Conservation (phyloP, 108 stramenopile species). For the Pseudonitzschia delicatissima region DNA sequence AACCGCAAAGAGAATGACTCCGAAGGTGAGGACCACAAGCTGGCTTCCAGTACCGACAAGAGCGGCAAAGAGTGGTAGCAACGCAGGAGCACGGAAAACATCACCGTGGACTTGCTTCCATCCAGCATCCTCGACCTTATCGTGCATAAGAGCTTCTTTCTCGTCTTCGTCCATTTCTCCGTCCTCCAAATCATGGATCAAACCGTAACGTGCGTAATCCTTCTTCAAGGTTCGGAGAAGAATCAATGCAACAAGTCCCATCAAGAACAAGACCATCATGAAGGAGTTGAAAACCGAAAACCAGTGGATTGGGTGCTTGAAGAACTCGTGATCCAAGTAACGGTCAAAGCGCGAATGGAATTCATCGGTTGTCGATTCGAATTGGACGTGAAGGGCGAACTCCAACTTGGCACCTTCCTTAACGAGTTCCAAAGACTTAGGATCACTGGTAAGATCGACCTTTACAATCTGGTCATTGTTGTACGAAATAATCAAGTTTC, state of each 20-base stretch:
- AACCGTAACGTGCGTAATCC: constrained; percentile 92
- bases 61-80: constrained; percentile 87
- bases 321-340: constrained; percentile 95
- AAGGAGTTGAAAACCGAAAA: constrained; percentile 97
- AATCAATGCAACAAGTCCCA: constrained; percentile 95
- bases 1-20: constrained; percentile 93
- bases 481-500: constrained; percentile 83
- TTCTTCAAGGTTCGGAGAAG: constrained; percentile 90
- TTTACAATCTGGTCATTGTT: constrained; percentile 93
- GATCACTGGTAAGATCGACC: constrained; percentile 88
- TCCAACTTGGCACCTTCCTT: constrained; percentile 61
- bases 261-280: constrained; percentile 98
- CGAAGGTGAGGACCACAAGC: constrained; percentile 86
- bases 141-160: constrained; percentile 52
- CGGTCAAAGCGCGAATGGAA: constrained; percentile 91
- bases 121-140: constrained; percentile 84
- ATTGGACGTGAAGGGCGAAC: constrained; percentile 80
- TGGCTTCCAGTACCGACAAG: constrained; percentile 95
- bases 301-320: constrained; percentile 99
- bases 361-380: constrained; percentile 60
- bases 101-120: constrained; percentile 99
- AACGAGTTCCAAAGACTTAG: constrained; percentile 69
- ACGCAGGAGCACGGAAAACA: constrained; percentile 91
- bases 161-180: constrained; percentile 59
- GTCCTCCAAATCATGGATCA: constrained; percentile 79